Percentiles rank a stretch among this genome's conserved stretches.
These are phyloP conservation scores for Arthrobotrys musiformis DNA, from an alignment of 2,329 filamentous ascomycete species.

Conservation along the genomic window DNA sequence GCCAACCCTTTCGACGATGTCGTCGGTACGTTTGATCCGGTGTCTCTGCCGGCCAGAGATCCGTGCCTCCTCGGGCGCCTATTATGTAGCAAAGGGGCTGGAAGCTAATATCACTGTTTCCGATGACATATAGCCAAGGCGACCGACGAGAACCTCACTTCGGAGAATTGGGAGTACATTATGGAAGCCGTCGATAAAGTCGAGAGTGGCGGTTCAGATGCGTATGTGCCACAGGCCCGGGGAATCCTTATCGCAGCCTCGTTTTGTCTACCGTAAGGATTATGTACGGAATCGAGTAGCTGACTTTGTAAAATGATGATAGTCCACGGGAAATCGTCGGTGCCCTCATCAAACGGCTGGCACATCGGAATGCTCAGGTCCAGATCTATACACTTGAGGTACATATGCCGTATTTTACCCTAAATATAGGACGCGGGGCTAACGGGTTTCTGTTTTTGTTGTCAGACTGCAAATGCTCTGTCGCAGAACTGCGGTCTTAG, in stretches of 20 bases:
- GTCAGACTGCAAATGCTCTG: slow-evolving; percentile 84
- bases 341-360: slow-evolving; percentile 88
- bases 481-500: slow-evolving; percentile 89
- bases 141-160: slow-evolving; percentile 97
- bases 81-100: not conserved
- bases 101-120: slow-evolving; percentile 25
- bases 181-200: slow-evolving; percentile 65
- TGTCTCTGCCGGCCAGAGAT: not conserved
- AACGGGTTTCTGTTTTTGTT: not conserved
- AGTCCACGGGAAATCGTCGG: slow-evolving; percentile 84
- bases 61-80: not conserved
- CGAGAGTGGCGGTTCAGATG: slow-evolving; percentile 63
- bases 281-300: not conserved
- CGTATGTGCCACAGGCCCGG: slow-evolving; percentile 57
- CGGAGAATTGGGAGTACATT: slow-evolving; percentile 76
- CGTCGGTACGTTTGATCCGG: slow-evolving; percentile 41
- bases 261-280: not conserved
- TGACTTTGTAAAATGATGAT: slow-evolving; percentile 30
- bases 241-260: not conserved
- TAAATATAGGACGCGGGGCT: slow-evolving; percentile 1
- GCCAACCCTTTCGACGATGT: slow-evolving; percentile 54
- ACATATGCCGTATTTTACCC: slow-evolving; percentile 56
- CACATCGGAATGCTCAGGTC: slow-evolving; percentile 94
- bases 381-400: slow-evolving; percentile 94
- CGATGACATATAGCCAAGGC: slow-evolving; percentile 72